These are phyloP conservation scores for Lyophyllum semitale DNA, from an alignment of 768 basidiomycete species.

Conservation along the genomic window DNA sequence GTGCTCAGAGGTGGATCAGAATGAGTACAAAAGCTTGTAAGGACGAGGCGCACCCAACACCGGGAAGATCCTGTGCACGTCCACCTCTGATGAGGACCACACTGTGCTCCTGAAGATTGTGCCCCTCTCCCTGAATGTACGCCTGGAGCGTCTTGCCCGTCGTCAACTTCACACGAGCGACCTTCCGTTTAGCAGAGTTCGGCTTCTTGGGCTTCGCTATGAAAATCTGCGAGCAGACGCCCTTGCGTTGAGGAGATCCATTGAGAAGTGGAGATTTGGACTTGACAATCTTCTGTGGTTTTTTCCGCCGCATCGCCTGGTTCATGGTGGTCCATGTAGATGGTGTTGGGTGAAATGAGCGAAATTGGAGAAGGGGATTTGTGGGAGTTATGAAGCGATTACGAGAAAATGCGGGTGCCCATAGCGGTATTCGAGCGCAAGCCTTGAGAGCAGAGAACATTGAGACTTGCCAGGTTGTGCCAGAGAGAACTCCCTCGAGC, in stretches of 20 bases:
- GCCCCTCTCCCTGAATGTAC: constrained; percentile 96
- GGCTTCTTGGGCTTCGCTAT: constrained; percentile 94
- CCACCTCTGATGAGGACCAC: constrained; percentile 96
- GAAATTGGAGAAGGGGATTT: constrained; percentile 28
- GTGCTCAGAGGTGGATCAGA: neutral
- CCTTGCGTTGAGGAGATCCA: constrained; percentile 83
- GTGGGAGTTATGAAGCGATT: neutral
- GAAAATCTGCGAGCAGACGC: constrained; percentile 81
- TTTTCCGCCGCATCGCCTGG: constrained; percentile 83
- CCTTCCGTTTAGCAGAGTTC: constrained; percentile 97
- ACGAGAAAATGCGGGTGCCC: constrained; percentile 27
- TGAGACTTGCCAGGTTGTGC: neutral
- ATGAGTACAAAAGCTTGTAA: neutral
- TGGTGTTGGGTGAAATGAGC: constrained; percentile 66
- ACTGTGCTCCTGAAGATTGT: constrained; percentile 96
- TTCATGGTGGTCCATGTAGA: constrained; percentile 73
- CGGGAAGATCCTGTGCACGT: constrained; percentile 95
- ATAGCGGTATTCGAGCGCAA: constrained; percentile 28
- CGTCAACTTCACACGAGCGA: constrained; percentile 89
- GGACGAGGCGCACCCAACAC: constrained; percentile 73
- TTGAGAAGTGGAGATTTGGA: constrained; percentile 82
- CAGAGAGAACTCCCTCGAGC: neutral
- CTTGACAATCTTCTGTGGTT: constrained; percentile 49
- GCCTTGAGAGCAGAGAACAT: constrained; percentile 44
- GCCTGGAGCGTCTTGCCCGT: constrained; percentile 89